These are phyloP conservation scores for Blastocystis sp. DNA, from an alignment of 352 stramenopile genomes.

Conservation along the genomic window DNA sequence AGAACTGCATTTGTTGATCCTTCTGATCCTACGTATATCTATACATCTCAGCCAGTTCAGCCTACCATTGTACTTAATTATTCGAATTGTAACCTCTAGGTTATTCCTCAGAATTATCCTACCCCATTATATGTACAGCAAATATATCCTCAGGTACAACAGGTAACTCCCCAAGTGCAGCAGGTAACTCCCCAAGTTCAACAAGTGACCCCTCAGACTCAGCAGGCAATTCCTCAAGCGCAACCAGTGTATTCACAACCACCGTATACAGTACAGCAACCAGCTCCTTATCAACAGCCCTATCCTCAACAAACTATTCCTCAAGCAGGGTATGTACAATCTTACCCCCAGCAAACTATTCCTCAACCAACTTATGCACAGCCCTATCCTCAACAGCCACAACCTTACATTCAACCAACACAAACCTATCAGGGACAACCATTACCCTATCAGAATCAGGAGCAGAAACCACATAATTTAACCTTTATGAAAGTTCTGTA, in stretches of 20 bases:
- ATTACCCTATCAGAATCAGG: not conserved
- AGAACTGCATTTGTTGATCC: constrained; percentile 7
- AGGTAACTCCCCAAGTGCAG: not conserved
- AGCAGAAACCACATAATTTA: not conserved
- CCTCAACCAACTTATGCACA: not conserved
- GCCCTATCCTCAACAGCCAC: not conserved
- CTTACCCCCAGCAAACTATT: not conserved
- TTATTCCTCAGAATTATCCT: constrained; percentile 31
- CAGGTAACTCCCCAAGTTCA: not conserved
- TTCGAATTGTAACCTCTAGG: not conserved
- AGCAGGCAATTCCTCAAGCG: not conserved
- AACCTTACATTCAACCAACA: not conserved
- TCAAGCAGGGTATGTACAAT: not conserved
- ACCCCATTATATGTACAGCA: not conserved
- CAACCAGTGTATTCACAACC: not conserved
- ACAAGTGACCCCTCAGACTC: not conserved
- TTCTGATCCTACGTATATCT: constrained; percentile 38
- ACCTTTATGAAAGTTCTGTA: not conserved
- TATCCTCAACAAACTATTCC: not conserved
- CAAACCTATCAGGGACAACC: not conserved
- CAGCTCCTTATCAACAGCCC: not conserved
- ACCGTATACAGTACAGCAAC: not conserved
- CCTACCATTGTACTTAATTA: not conserved
- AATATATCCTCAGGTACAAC: not conserved
- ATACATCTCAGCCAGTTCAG: constrained; percentile 19